phyloP scores from a whole-genome alignment of 495 filamentous ascomycete species.

The Schizothecium vesticola region DNA sequence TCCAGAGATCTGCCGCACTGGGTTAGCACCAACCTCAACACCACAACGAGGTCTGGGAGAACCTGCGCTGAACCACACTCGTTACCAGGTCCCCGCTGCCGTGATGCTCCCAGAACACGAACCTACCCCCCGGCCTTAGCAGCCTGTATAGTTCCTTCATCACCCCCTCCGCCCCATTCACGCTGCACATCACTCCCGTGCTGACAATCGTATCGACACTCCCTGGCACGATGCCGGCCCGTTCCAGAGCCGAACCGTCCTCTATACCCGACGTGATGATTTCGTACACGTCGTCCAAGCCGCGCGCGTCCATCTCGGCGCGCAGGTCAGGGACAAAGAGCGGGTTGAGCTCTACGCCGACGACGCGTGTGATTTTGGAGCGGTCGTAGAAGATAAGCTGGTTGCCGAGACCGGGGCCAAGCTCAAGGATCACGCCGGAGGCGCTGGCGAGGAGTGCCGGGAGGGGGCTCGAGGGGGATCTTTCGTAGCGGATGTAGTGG shows the following conservation, averaged over 20 bases:
- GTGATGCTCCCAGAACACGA: constrained; percentile 4
- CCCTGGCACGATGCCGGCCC: neutral
- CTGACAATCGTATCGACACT: neutral
- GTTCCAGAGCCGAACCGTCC: neutral
- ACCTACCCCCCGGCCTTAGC: neutral
- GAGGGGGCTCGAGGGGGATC: neutral
- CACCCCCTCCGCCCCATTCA: neutral
- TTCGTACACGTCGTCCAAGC: neutral
- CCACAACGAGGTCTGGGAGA: neutral
- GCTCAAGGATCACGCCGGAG: neutral
- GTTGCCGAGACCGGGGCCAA: constrained; percentile 1
- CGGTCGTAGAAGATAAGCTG: neutral
- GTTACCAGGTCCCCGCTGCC: neutral
- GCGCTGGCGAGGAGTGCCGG: neutral
- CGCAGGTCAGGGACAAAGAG: neutral
- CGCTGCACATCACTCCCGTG: neutral
- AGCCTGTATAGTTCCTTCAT: neutral
- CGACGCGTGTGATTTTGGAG: neutral
- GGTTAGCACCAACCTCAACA: neutral
- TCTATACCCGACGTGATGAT: neutral
- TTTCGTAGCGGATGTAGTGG: neutral
- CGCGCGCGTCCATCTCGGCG: neutral
- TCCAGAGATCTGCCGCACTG: neutral
- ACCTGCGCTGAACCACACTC: neutral
- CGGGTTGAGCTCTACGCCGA: constrained; percentile 2